Evolutionary conservation across 73 alveolate species (phyloP).

Genomic region (Paramecium primaurelia): DNA sequence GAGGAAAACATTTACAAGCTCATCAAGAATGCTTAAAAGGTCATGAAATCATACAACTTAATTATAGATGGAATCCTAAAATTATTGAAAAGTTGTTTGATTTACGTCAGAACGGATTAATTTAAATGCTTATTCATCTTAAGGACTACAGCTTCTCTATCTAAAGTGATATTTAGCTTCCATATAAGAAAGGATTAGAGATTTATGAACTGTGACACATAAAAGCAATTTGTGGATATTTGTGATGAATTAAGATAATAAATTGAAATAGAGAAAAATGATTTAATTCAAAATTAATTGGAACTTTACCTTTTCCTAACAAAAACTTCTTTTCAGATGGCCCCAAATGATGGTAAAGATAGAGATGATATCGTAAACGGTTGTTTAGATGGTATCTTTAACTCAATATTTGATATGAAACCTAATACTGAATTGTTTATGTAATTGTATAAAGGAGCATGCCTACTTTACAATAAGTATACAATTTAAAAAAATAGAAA

Average conservation of each 20-base stretch:
- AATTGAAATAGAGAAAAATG: neutral
- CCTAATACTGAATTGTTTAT: neutral
- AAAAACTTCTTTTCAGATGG: neutral
- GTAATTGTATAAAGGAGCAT: neutral
- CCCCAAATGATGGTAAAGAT: neutral
- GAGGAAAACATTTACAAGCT: neutral
- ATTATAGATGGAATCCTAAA: neutral
- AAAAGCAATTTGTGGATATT: neutral
- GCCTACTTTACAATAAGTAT: neutral
- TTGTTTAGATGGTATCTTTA: neutral
- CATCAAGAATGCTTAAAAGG: neutral
- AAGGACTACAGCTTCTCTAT: neutral
- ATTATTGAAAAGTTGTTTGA: neutral
- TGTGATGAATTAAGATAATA: too few relatives aligned
- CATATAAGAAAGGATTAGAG: neutral
- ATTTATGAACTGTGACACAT: neutral
- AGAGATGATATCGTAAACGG: neutral
- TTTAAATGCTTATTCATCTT: neutral
- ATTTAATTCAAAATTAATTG: neutral
- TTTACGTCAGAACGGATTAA: neutral
- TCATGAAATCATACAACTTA: neutral
- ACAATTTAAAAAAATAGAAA: neutral
- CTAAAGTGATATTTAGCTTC: neutral
- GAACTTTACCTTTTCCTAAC: neutral
- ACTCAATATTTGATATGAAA: neutral